Conservation (phyloP, 2,329 filamentous ascomycete genomes). For the Colletotrichum horii region DNA sequence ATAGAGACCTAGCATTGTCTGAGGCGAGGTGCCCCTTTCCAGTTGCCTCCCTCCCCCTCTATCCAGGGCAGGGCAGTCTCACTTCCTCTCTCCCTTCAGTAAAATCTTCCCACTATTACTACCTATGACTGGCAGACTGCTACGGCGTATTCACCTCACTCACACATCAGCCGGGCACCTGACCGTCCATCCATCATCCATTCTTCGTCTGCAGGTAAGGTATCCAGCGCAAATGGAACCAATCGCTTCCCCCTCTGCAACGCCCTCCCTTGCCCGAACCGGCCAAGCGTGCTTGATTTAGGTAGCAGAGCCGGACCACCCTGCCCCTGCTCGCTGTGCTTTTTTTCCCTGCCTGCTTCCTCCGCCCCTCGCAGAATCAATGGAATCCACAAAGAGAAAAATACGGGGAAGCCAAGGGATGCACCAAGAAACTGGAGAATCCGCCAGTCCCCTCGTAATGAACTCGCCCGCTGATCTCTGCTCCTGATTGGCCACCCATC, state of each 20-base stretch:
- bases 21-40: neutral
- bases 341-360: neutral
- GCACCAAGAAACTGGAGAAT: neutral
- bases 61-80: neutral
- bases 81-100: neutral
- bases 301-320: neutral
- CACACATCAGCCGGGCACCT: neutral
- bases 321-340: neutral
- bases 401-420: neutral
- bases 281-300: neutral
- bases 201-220: neutral
- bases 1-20: neutral
- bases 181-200: neutral
- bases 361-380: neutral
- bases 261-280: neutral
- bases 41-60: neutral
- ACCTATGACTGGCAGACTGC: neutral
- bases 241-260: neutral
- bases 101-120: neutral
- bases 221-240: neutral
- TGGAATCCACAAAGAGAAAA: neutral
- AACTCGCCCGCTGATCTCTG: neutral
- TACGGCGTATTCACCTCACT: neutral
- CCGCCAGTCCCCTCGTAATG: conserved; percentile 1
- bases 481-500: neutral